phyloP scores from a whole-genome alignment of 2,329 filamentous ascomycete species.

The Botrytis squamosa region DNA sequence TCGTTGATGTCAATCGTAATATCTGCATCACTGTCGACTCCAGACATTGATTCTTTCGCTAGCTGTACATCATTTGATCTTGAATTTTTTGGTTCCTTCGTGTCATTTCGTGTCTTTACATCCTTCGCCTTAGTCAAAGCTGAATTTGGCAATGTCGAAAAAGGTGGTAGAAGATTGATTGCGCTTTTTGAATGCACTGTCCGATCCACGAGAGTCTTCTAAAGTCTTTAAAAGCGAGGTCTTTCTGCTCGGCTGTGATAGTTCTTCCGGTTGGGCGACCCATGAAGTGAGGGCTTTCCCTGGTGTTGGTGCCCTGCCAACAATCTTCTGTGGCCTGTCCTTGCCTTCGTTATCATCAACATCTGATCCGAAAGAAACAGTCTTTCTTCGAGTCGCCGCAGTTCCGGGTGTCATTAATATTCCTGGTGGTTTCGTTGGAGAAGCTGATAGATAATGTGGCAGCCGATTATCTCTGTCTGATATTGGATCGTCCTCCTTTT shows the following conservation, averaged over 20 bases:
- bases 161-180: conserved; percentile 9
- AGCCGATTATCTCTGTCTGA: conserved; percentile 26
- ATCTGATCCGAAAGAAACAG: conserved; percentile 63
- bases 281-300: conserved; percentile 39
- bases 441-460: conserved; percentile 36
- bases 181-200: conserved; percentile 29
- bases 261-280: conserved; percentile 25
- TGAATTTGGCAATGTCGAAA: conserved; percentile 13
- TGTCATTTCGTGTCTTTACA: not conserved
- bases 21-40: conserved; percentile 52
- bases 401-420: conserved; percentile 66
- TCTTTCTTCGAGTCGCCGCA: conserved; percentile 58
- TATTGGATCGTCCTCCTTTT: conserved; percentile 33
- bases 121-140: conserved; percentile 2
- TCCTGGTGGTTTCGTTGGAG: conserved; percentile 42
- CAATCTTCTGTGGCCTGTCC: conserved; percentile 21
- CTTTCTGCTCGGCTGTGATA: conserved; percentile 38
- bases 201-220: conserved; percentile 44
- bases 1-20: conserved; percentile 70
- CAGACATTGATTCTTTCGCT: conserved; percentile 27
- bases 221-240: conserved; percentile 49
- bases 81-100: conserved; percentile 14
- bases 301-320: conserved; percentile 34
- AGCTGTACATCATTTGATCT: conserved; percentile 26
- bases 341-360: conserved; percentile 41